Evolutionary conservation across 805 yeast species (phyloP), one percentile per base, ranked within the genome.

Genomic region (Blastobotrys parvus): DNA sequence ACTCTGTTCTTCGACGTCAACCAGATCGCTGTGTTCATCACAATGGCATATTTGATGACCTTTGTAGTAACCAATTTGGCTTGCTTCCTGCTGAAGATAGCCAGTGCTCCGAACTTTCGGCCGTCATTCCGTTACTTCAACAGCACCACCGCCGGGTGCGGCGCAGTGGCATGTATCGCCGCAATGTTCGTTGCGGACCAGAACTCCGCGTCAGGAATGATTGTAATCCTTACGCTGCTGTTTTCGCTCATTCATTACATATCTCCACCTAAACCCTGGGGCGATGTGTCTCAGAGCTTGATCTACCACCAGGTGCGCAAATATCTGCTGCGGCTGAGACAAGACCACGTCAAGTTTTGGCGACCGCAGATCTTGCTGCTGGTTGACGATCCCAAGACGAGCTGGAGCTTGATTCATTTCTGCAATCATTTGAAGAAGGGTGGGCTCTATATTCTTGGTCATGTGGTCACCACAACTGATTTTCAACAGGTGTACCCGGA

Each of bases 111-210:
- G n/a, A 92, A 94, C 60, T 92, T 92, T 64, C 70, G 99, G 56
- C 99, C 99, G 3, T 85, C 95, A 2, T 92, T 92, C 71, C 80
- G 75, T 45, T 92, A 80, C 56, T 92, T 92, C 66, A 82, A 78
- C 54, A 72, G 88, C 38, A 70, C 74, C 35, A 87, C 97, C 0
- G 97, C 98, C 0, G 71, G 79, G 2, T 54, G 72, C 1, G 99
- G 97, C 1, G 80, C 82, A 0, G 41, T 78, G 0, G 60, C 77
- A 0, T 83, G 94, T 38, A 70, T 82, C 3, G 61, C 74, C 3
- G 95, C 97, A 1, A 92, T 92, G 98, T 84, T 87, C 56, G 79
- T 88, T 34, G 96, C 94, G 3, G 98, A 92, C 65, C 94, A 95
- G 29, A 56, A 82, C 13, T 84, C 94, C 2, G 97, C 98, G 0